Evolutionary conservation across 768 basidiomycete genomes (phyloP), one percentile per base, ranked within the genome.

Genomic region (Calocybe indica): DNA sequence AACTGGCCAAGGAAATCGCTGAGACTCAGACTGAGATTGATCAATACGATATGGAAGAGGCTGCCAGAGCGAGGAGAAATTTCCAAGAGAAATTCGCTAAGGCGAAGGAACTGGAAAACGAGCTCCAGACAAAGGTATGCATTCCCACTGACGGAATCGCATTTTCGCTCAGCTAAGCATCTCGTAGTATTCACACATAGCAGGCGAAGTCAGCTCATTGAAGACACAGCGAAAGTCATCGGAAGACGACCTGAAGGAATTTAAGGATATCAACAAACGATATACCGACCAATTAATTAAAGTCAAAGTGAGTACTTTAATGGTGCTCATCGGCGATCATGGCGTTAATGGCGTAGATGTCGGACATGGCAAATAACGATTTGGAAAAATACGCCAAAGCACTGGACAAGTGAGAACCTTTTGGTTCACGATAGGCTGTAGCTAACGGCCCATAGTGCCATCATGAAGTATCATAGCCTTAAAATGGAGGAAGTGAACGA

Each of bases 401-500:
- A 2, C 68, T 99, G 41, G 96, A 99, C 69, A 95, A 88, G 95
- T 97, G 55, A 55, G 85, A 61, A 14, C 2, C 15, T 42, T 30
- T 40, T 33, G 13, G 14, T 35, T 5, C 35, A 30, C 38, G 29
- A 39, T 39, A 30, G 30, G 28, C 5, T 45, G 28, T 5, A n/a
- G 31, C 44, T 13, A 42, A 50, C 61, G 37, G 36, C 40, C 45
- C 14, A 52, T 49, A 97, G 95, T 55, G 96, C 94, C 37, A 98
- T 99, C 64, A 96, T 99, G 91, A 92, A 91, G 65, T 99, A 97
- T 59, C 96, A 99, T 60, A 72, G 83, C 10, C 75, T 96, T 57
- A 99, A 99, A 69, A 96, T 98, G 96, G 92, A 94, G 65, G 96
- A 99, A 72, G 93, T 99, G 58, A 99, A 99, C 59, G 93, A 96